Conservation (phyloP, 257 asterid species). For the Solanum etuberosum region DNA sequence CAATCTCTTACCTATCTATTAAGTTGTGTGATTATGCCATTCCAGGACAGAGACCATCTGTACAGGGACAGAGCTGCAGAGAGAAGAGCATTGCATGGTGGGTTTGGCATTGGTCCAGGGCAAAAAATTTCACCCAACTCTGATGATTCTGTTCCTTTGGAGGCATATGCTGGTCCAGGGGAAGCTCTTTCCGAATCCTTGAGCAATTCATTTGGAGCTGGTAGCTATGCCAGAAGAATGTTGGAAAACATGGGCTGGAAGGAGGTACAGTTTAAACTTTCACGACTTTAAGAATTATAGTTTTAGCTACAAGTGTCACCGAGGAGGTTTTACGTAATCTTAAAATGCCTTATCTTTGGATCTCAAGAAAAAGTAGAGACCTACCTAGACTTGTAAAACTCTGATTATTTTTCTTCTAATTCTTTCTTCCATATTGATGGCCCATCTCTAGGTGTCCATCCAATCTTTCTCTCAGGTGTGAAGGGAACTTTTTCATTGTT, state of each 20-base stretch:
- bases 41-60: conserved; percentile 27
- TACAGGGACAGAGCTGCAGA: conserved; percentile 98
- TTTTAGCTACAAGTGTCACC: background rate
- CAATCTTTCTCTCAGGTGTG: background rate
- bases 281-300: background rate
- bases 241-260: conserved; percentile 97
- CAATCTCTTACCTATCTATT: background rate
- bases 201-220: conserved; percentile 66
- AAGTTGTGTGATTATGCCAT: background rate
- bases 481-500: background rate
- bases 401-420: background rate
- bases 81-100: conserved; percentile 84
- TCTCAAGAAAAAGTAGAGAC: background rate
- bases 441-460: background rate
- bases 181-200: conserved; percentile 71
- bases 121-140: conserved; percentile 42
- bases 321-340: background rate
- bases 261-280: conserved; percentile 43
- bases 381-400: background rate
- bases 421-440: background rate
- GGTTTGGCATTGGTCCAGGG: conserved; percentile 92
- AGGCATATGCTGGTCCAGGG: conserved; percentile 28
- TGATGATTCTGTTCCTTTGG: conserved; percentile 32
- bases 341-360: background rate
- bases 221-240: conserved; percentile 80